Evolutionary conservation across 2,329 filamentous ascomycete genomes (phyloP), one percentile per base, ranked within the genome.

Genomic region (Metarhizium robertsii): DNA sequence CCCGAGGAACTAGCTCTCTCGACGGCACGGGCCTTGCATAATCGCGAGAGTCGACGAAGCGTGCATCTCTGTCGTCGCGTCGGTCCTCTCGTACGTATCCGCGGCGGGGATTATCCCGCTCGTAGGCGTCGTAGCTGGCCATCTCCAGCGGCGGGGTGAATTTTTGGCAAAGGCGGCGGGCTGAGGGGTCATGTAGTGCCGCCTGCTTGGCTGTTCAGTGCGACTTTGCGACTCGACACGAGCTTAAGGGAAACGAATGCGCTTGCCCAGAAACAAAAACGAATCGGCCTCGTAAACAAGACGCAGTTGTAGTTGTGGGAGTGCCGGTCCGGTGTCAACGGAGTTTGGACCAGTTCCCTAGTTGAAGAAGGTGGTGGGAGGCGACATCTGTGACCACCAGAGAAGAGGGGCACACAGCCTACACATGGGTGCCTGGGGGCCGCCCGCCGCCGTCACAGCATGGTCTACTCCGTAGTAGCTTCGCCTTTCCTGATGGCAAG

Each of bases 41-140:
- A 36, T 82, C 79, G 61, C 78, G 75, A 38, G 73, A 62, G 18
- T 84, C 80, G 58, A 75, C 71, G 61, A 80, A 80, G 61, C 79
- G 78, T 57, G 78, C 72, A 43, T 80, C 77, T 46, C 72, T 71
- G 50, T 79, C 75, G 48, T 79, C 74, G 50, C 77, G 73, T 40
- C 75, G 74, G 57, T 81, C 79, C 58, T 81, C 79, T 54, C 79
- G 76, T 66, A 79, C 75, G 64, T 80, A 75, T 58, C 76, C 76
- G 58, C 75, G 71, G 58, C 75, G 71, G 71, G 73, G 65, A 55
- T 77, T 74, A 53, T 80, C 75, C 62, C 69, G 71, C 48, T 82
- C 79, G 64, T 82, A 80, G 52, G 72, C 69, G 64, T 83, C 79
- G 74, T 83, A 83, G 62, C 74, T 72, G 59, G 72, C 67, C 70